Evolutionary conservation across 352 stramenopile species (phyloP).

Genomic region (Phytophthora fragariaefolia): DNA sequence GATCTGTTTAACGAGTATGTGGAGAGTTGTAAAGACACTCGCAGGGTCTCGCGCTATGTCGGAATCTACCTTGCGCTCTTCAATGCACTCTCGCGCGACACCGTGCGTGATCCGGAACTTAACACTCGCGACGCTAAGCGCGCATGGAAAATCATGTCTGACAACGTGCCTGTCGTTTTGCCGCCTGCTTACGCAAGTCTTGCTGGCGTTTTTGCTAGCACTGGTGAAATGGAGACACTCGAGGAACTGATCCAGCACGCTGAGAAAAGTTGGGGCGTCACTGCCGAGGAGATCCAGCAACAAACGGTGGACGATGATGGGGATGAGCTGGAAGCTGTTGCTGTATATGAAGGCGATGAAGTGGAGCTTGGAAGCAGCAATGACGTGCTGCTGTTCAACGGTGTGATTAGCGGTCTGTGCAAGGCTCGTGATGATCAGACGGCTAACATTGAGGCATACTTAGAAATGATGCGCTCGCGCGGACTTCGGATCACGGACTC

Average conservation of each 20-base stretch:
- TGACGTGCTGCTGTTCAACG: conserved; percentile 72
- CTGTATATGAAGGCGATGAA: conserved; percentile 36
- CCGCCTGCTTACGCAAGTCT: conserved; percentile 84
- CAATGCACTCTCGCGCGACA: conserved; percentile 82
- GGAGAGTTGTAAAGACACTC: conserved; percentile 40
- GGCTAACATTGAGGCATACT: conserved; percentile 63
- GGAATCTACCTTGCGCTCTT: conserved; percentile 81
- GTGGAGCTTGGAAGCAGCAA: conserved; percentile 35
- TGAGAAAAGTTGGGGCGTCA: conserved; percentile 43
- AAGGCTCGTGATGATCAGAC: conserved; percentile 81
- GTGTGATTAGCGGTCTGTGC: conserved; percentile 80
- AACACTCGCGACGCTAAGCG: conserved; percentile 78
- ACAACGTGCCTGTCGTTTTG: conserved; percentile 68
- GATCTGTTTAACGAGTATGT: conserved; percentile 80
- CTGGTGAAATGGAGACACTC: conserved; percentile 72
- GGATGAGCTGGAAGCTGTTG: conserved; percentile 34
- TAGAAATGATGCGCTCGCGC: conserved; percentile 57
- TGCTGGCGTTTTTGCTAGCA: conserved; percentile 80
- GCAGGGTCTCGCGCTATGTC: conserved; percentile 46
- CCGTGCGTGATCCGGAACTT: conserved; percentile 58
- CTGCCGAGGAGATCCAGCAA: conserved; percentile 32
- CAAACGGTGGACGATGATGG: conserved; percentile 40
- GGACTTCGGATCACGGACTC: conserved; percentile 75
- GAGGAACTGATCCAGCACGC: conserved; percentile 69
- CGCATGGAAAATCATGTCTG: conserved; percentile 78